Percentiles rank a stretch among this genome's conserved stretches.
These are phyloP conservation scores for Lasiodiplodia theobromae DNA, from an alignment of 2,329 filamentous ascomycete species.

Conservation along the genomic window DNA sequence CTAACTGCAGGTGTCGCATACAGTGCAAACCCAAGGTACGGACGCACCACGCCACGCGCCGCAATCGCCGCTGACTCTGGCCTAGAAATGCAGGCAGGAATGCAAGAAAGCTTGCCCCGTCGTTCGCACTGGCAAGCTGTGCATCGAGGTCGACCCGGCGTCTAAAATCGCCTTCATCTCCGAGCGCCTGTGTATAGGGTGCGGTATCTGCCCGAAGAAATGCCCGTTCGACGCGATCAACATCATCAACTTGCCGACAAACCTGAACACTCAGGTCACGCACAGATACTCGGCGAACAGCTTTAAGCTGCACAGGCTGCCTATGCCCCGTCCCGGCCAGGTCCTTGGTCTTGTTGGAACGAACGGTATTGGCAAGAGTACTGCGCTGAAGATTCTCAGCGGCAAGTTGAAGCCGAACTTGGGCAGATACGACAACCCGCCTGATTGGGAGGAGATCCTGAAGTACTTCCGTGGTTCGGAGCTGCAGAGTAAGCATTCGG, in stretches of 20 bases:
- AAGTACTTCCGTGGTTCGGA: slow-evolving; percentile 98
- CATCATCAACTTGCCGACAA: slow-evolving; percentile 99
- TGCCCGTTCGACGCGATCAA: slow-evolving; percentile 98
- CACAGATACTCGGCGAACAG: slow-evolving; percentile 99
- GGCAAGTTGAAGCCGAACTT: slow-evolving; percentile 99
- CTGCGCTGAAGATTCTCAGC: slow-evolving; percentile 97
- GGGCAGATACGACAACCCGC: slow-evolving; percentile 92
- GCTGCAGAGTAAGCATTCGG: slow-evolving; percentile 77
- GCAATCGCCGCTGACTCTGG: slow-evolving; percentile 13
- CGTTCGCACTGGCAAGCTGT: slow-evolving; percentile 95
- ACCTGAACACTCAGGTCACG: slow-evolving; percentile 96
- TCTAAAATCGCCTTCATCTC: slow-evolving; percentile 99
- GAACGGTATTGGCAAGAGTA: slow-evolving; percentile 99
- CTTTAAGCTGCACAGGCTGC: slow-evolving; percentile 97
- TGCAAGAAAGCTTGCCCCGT: slow-evolving; percentile 99
- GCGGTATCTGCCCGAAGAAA: slow-evolving; percentile 99
- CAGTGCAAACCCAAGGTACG: slow-evolving; percentile 87
- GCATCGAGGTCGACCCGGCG: slow-evolving; percentile 88
- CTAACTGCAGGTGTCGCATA: slow-evolving; percentile 34
- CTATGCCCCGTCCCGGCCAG: slow-evolving; percentile 93
- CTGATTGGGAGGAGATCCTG: slow-evolving; percentile 98
- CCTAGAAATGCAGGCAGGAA: slow-evolving; percentile 95
- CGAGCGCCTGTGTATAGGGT: slow-evolving; percentile 94
- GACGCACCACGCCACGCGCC: slow-evolving; percentile 21
- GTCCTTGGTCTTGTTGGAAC: slow-evolving; percentile 96